Base-by-base conservation (phyloP, 371 early-diverging fungal species). In the Mucor lusitanicus region DNA sequence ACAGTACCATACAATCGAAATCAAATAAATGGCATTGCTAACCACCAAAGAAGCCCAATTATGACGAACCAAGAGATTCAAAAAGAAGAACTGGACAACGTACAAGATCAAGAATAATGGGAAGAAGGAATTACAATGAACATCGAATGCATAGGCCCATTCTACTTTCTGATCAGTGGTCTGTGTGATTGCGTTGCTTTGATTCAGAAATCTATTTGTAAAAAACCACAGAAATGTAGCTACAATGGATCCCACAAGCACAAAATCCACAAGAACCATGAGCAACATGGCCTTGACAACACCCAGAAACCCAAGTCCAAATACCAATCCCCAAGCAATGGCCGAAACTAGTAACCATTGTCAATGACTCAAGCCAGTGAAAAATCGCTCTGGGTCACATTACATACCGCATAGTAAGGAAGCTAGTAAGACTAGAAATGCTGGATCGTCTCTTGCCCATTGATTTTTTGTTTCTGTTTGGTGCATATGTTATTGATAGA, bases 371-470 rank as follows among this genome's bases (percentile, higher is more conserved):
- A 6, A 9, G 35, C 6, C 35, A 3, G 9, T 9, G n/a, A n/a
- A n/a, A 35, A 39, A 55, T 44, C 44, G 32, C n/a, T 33, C 30
- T 4, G 21, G 21, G 8, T 32, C 42, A 27, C 13, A n/a, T 25
- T 33, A 71, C 85, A 72, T 86, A 91, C 92, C 65, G 19, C 85
- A 79, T 35, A 94, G 74, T 21, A 85, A 71, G 21, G 87, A 76
- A 6, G 89, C 85, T 19, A 92, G 69, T 33, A 94, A 69, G 13
- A 95, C 89, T 42, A 94, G 72, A 71, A 95, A 95, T 9, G 96
- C 96, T 19, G 97, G 96, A 82, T 96, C 97, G 68, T 96, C 97
- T 67, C 97, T 71, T 40, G 96, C 94, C 96, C 96, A 96, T 67
- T 95, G 95, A 77, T 95, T 96, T 73, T 96, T 96, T 25, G 97